Evolutionary conservation across 768 basidiomycete species (phyloP).

Genomic region (Trametes punicea): DNA sequence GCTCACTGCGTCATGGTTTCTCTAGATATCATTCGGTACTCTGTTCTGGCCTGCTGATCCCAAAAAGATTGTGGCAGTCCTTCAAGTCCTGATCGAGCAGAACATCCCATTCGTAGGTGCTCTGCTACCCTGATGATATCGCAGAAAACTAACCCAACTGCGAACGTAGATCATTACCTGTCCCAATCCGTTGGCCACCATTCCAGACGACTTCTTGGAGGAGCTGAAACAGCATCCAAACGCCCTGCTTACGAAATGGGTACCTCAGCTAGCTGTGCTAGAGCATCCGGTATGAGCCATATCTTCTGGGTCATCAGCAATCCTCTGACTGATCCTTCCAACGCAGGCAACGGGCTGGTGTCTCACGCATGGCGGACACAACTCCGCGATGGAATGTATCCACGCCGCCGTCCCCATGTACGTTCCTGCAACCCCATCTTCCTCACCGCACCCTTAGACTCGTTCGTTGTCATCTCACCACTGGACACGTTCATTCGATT

Average conservation of each 20-base stretch:
- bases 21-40: not conserved
- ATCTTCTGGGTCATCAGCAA: not conserved
- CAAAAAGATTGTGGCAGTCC: not conserved
- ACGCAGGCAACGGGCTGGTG: conserved; percentile 1
- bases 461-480: not conserved
- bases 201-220: not conserved
- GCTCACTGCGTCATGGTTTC: not conserved
- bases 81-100: not conserved
- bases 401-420: conserved; percentile 1
- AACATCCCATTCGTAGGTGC: not conserved
- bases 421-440: not conserved
- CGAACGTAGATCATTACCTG: not conserved
- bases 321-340: not conserved
- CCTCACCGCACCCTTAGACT: not conserved
- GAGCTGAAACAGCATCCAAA: not conserved
- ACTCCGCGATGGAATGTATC: conserved; percentile 2
- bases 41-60: not conserved
- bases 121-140: not conserved
- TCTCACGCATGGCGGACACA: conserved; percentile 6
- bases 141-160: not conserved
- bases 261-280: not conserved
- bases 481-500: not conserved
- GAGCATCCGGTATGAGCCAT: not conserved
- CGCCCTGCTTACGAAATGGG: not conserved
- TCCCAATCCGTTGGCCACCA: not conserved